Evolutionary conservation across 805 yeast species (phyloP), one percentile per base, ranked within the genome.

Genomic region (Wickerhamiella hasegawae): DNA sequence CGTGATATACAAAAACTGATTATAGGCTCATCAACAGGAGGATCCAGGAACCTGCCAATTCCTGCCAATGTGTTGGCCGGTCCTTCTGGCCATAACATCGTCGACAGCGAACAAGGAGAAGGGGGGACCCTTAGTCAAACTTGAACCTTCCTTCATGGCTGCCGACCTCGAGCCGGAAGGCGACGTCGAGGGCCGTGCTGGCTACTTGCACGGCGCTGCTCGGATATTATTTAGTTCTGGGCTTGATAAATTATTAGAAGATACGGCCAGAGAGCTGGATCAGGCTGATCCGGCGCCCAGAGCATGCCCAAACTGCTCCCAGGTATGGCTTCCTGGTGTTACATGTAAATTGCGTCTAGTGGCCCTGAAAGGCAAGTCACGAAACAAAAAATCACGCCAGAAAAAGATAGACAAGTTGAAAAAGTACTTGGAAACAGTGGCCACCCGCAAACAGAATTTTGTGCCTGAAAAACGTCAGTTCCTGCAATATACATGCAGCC

Each of bases 1-100:
- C 40, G 37, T 15, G 51, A 46, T n/a, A 48, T 39, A 11, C 33
- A 21, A 26, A 46, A 38, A 15, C 43, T 18, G 10, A 32, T 35
- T 5, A 45, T 32, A 5, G 10, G 15, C 28, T 43, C 46, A 27
- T 42, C 42, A 1, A 24, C 35, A 1, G 34, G 29, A 25, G 25
- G 41, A 17, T 39, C 41, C 5, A 36, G 8, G 17, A 26, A 28
- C 12, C 17, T 17, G 3, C 19, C 12, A 8, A 27, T 15, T 15
- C 16, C 5, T 16, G 21, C 32, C 23, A 36, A 28, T 9, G 22
- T 22, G 23, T 28, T 32, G 22, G 35, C 30, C 5, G 48, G 40
- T 14, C 52, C 52, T 22, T 45, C 50, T 9, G 52, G 52, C 52
- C 52, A 48, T 12, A 48, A 40, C 52, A 48, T 48, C 23, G 11